Base-by-base conservation (phyloP, 2,329 filamentous ascomycete species). In the Colletotrichum sp. region DNA sequence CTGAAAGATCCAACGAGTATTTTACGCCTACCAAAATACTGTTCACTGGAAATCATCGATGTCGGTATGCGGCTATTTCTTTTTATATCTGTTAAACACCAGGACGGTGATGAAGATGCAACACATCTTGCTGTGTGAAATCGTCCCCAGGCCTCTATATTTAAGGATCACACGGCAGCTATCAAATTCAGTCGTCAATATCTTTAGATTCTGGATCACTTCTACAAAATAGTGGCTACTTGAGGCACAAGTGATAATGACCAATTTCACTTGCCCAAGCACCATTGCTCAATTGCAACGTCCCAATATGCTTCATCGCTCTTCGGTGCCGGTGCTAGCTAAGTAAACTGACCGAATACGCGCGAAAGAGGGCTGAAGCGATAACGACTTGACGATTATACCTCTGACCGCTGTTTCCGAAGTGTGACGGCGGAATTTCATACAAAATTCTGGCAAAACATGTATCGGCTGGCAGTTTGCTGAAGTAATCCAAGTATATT, bases 171-270 rank as follows among this genome's bases (percentile, higher is more conserved):
- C 39, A 43, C 39, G 16, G 39, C 9, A 43, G 39, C 39, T 43
- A 43, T 43, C 39, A 8, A n/a, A 43, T 1, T 43, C 16, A 18
- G 1, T 39, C 36, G 7, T 1, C 32, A 15, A 34, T 10, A 9
- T 12, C 30, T 32, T 32, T 32, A 3, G 30, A 32, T 9, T 32
- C 30, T 32, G 30, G 28, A 30, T 30, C 28, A 30, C 28, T 34
- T 39, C 36, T 39, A 5, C 16, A 2, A 39, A 18, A 3, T 18
- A 1, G 16, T 0, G 1, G 16, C 36, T 39, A 39, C 0, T 1
- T 18, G 39, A n/a, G 0, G 39, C 18, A 22, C 43, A 7, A 7
- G 18, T n/a, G 5, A 1, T 0, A 48, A 48, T n/a, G 43, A 2
- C 43, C 18, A 12, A 12, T 22, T 43, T 48, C 18, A n/a, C 34